A percentile compares a stretch with the other conserved stretches of the same genome.
phyloP scores from a whole-genome alignment of 129 eudicot genomes.

The Centaurea solstitialis region DNA sequence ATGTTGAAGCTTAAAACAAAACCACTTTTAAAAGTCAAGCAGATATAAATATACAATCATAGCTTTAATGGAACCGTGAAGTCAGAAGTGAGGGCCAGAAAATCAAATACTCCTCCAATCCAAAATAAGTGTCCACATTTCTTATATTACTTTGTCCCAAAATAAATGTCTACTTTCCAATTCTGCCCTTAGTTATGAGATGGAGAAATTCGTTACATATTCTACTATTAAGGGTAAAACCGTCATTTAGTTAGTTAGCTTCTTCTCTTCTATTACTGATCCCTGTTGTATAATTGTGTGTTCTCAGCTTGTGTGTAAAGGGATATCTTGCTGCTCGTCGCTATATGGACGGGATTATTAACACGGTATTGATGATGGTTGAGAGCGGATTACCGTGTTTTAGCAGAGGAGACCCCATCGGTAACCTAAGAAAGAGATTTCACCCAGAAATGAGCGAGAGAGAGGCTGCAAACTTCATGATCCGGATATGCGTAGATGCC shows the following conservation, averaged over 20 bases:
- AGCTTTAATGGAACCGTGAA: not conserved
- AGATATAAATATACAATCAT: not conserved
- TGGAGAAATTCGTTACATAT: not conserved
- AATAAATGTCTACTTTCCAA: not conserved
- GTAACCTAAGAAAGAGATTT: slow-evolving; percentile 89
- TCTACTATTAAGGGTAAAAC: not conserved
- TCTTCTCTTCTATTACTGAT: not conserved
- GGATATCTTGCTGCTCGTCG: slow-evolving; percentile 98
- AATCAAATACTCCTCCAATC: not conserved
- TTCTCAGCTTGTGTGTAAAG: slow-evolving; percentile 86
- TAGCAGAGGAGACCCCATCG: slow-evolving; percentile 97
- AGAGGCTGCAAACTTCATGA: slow-evolving; percentile 97
- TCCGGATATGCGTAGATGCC: slow-evolving; percentile 85
- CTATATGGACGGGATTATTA: slow-evolving; percentile 90
- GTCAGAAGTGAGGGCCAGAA: not conserved
- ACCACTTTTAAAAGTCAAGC: not conserved
- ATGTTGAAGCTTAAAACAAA: not conserved
- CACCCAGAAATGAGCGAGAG: slow-evolving; percentile 98
- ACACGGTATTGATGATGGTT: slow-evolving; percentile 77
- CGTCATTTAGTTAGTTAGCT: not conserved
- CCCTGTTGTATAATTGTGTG: not conserved
- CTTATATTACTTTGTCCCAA: not conserved
- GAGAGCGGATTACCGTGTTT: slow-evolving; percentile 99
- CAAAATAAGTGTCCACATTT: not conserved
- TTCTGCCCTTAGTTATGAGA: not conserved